A percentile compares a stretch with the other conserved stretches of the same genome.
Evolutionary conservation across 192 early-diverging fungal species (phyloP).

Genomic region (Umbelopsis sp.): DNA sequence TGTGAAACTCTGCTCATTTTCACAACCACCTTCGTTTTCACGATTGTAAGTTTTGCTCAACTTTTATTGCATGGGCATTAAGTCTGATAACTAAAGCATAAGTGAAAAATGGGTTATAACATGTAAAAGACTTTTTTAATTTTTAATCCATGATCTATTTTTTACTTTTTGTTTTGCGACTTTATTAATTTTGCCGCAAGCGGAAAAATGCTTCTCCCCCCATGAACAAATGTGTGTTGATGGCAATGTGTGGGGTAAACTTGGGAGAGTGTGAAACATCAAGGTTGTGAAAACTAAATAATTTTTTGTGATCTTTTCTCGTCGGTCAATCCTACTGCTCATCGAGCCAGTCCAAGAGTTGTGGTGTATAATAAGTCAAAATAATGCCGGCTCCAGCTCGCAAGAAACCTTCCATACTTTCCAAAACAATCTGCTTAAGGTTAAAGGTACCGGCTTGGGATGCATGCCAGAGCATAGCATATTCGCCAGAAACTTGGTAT

Average conservation of each 20-base stretch:
- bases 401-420: slow-evolving; percentile 78
- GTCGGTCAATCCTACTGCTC: slow-evolving; percentile 27
- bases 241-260: not conserved
- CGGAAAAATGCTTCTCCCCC: not conserved
- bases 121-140: too few species aligned
- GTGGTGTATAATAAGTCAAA: slow-evolving; percentile 96
- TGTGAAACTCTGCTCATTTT: not conserved
- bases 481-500: slow-evolving; percentile 94
- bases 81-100: too few species aligned
- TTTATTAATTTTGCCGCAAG: not conserved
- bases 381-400: slow-evolving; percentile 92
- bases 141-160: too few species aligned
- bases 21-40: too few species aligned
- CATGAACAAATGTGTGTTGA: not conserved
- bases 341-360: slow-evolving; percentile 89
- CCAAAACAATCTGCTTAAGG: slow-evolving; percentile 81
- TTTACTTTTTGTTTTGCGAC: not conserved
- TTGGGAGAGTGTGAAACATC: too few species aligned
- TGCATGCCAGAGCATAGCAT: slow-evolving; percentile 82
- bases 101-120: too few species aligned
- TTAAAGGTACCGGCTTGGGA: slow-evolving; percentile 84
- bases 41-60: too few species aligned
- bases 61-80: too few species aligned
- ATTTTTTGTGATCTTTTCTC: not conserved
- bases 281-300: not conserved